Conservation (phyloP, 441 rosid species). For the Cnidoscolus chayamansa region DNA sequence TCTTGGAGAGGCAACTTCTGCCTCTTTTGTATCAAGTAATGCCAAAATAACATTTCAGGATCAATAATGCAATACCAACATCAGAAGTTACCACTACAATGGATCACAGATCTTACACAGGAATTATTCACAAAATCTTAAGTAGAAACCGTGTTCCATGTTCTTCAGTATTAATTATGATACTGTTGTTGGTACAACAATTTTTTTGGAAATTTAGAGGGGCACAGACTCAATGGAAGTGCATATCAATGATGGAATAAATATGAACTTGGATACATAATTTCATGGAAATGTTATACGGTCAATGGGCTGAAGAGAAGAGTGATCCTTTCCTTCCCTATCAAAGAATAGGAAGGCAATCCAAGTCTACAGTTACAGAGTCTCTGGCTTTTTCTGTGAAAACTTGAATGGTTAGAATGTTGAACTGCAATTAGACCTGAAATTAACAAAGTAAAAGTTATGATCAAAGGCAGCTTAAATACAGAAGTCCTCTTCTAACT, state of each 20-base stretch:
- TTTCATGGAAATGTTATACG: background rate
- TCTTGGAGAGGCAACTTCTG: background rate
- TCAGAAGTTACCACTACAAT: background rate
- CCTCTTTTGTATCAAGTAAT: background rate
- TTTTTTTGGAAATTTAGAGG: background rate
- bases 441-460: conserved; percentile 21
- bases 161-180: background rate
- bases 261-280: background rate
- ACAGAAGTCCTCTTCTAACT: background rate
- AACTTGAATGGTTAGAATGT: background rate
- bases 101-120: background rate
- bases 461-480: background rate
- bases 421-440: conserved; percentile 27
- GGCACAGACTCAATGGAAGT: background rate
- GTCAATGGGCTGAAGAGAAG: background rate
- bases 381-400: conserved; percentile 3
- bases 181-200: background rate
- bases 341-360: background rate
- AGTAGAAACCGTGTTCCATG: background rate
- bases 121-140: background rate
- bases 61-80: background rate
- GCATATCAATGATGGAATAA: background rate
- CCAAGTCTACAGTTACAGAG: background rate
- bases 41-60: background rate
- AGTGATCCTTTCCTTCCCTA: background rate